Evolutionary conservation across 768 basidiomycete species (phyloP).

Genomic region (Suillus discolor): DNA sequence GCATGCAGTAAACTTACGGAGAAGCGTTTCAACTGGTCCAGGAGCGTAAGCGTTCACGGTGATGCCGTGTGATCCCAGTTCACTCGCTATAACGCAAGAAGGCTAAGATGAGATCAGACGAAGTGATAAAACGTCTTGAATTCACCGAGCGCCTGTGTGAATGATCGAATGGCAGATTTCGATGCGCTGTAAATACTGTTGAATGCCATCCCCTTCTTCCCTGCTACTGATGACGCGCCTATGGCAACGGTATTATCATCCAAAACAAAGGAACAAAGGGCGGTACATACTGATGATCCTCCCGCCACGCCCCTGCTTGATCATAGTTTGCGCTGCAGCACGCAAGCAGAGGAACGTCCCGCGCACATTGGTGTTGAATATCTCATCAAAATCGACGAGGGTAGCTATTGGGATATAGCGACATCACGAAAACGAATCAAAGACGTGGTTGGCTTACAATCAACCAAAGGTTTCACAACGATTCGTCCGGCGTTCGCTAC

Average conservation of each 20-base stretch:
- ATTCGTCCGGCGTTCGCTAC: constrained; percentile 9
- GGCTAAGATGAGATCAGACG: not conserved
- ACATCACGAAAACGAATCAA: not conserved
- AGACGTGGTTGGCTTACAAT: not conserved
- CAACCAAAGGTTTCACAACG: not conserved
- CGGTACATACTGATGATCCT: constrained; percentile 34
- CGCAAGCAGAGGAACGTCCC: constrained; percentile 45
- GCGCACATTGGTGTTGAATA: constrained; percentile 37
- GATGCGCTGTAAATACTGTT: constrained; percentile 27
- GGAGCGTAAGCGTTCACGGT: constrained; percentile 17
- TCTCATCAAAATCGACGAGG: constrained; percentile 31
- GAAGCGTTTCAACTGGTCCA: not conserved
- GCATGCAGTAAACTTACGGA: not conserved
- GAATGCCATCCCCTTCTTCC: constrained; percentile 13
- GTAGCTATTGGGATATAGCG: constrained; percentile 24
- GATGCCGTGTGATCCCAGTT: constrained; percentile 21
- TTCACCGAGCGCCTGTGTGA: constrained; percentile 30
- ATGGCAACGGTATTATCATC: not conserved
- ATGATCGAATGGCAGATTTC: constrained; percentile 39
- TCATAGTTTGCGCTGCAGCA: constrained; percentile 44
- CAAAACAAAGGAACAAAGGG: not conserved
- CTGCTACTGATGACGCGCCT: constrained; percentile 34
- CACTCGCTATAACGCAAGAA: constrained; percentile 19
- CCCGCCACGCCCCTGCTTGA: constrained; percentile 45
- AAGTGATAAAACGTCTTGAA: not conserved